phyloP scores from a whole-genome alignment of 2,329 filamentous ascomycete genomes.

The Hymenoscyphus albidus region DNA sequence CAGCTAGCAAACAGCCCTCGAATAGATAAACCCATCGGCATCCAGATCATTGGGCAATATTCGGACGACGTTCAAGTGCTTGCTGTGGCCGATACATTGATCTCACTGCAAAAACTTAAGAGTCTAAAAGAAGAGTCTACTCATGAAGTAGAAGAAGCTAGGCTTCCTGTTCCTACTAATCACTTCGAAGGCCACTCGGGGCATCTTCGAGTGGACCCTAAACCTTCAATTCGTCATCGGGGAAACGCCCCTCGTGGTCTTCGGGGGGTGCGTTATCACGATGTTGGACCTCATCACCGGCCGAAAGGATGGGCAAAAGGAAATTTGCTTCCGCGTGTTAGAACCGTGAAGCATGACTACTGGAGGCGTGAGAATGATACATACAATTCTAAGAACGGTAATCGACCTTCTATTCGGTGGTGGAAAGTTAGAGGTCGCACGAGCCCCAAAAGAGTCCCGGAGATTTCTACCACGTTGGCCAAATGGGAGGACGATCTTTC shows the following conservation, averaged over 20 bases:
- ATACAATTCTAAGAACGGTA: neutral
- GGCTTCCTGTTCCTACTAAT: no score
- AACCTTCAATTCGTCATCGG: no score
- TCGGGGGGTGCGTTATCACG: no score
- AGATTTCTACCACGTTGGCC: neutral
- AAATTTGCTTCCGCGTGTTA: neutral
- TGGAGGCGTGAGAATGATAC: no score
- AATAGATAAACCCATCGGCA: constrained; percentile 48
- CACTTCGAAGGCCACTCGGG: no score
- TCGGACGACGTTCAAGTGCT: constrained; percentile 68
- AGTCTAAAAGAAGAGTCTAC: neutral
- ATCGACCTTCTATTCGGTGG: neutral
- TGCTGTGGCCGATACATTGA: constrained; percentile 43
- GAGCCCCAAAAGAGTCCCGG: neutral
- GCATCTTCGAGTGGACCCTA: no score
- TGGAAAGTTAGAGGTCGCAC: neutral
- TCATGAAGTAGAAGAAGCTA: no score
- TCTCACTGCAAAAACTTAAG: no score
- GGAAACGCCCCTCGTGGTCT: no score
- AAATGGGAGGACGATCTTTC: neutral
- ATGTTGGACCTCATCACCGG: no score
- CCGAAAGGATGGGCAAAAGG: neutral
- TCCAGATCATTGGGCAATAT: constrained; percentile 79
- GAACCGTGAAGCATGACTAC: no score
- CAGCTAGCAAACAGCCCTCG: constrained; percentile 24